phyloP scores from a whole-genome alignment of 495 filamentous ascomycete species.

The Aspergillus carlsbadensis region DNA sequence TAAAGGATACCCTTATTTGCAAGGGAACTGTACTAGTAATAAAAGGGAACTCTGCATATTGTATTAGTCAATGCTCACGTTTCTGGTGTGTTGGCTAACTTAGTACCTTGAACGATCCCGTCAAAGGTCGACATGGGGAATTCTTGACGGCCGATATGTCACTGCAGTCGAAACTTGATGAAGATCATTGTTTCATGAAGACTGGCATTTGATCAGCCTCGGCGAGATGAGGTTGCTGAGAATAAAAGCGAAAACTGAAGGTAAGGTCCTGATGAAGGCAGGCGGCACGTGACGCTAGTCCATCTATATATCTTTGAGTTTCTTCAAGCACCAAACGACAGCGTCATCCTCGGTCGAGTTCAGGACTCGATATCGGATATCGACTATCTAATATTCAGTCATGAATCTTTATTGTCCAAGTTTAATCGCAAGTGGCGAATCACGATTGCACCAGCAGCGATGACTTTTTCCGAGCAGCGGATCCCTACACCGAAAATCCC shows the following conservation, averaged over 20 bases:
- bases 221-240: background rate
- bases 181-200: background rate
- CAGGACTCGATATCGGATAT: background rate
- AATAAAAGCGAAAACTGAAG: background rate
- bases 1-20: background rate
- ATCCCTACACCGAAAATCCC: background rate
- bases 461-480: background rate
- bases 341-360: background rate
- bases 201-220: background rate
- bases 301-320: background rate
- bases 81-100: constrained; percentile 16
- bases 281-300: background rate
- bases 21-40: constrained; percentile 33
- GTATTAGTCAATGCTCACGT: constrained; percentile 9
- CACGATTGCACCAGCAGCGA: background rate
- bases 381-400: too few relatives aligned
- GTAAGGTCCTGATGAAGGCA: background rate
- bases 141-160: background rate
- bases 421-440: constrained; percentile 8
- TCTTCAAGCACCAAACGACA: background rate
- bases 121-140: constrained; percentile 76
- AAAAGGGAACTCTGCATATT: constrained; percentile 37
- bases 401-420: background rate
- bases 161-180: background rate
- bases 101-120: constrained; percentile 59